Evolutionary conservation across 331 rosid species (phyloP).

Genomic region (Spiraea crenata): DNA sequence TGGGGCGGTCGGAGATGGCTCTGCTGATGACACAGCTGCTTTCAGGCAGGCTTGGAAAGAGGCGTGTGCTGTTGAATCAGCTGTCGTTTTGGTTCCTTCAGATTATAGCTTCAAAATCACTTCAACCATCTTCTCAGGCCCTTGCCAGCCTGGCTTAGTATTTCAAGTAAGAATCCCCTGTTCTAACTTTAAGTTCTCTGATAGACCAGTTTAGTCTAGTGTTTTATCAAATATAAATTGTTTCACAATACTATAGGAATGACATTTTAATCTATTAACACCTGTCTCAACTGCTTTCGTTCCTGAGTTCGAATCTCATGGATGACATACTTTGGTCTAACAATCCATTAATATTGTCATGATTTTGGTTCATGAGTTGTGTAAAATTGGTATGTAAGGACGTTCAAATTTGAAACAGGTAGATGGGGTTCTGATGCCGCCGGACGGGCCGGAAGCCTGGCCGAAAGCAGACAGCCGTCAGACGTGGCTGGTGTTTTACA

Average conservation of each 20-base stretch:
- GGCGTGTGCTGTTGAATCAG: constrained; percentile 81
- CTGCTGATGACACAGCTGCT: constrained; percentile 75
- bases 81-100: constrained; percentile 59
- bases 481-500: constrained; percentile 94
- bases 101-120: constrained; percentile 59
- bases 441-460: constrained; percentile 91
- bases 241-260: no score
- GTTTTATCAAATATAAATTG: not conserved
- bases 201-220: not conserved
- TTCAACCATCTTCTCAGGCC: constrained; percentile 88
- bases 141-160: constrained; percentile 90
- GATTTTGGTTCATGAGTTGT: not conserved
- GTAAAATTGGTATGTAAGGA: not conserved
- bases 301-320: no score
- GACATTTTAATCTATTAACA: no score
- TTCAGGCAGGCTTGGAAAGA: constrained; percentile 84
- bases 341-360: not conserved
- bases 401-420: constrained; percentile 43
- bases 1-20: constrained; percentile 90
- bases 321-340: no score
- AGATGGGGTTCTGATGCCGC: constrained; percentile 82
- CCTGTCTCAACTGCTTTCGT: no score
- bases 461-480: constrained; percentile 62
- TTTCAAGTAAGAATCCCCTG: constrained; percentile 55
- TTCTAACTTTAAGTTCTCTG: not conserved